These are phyloP conservation scores for Dioszegia aurantiaca DNA, from an alignment of 768 basidiomycete genomes.

Conservation along the genomic window DNA sequence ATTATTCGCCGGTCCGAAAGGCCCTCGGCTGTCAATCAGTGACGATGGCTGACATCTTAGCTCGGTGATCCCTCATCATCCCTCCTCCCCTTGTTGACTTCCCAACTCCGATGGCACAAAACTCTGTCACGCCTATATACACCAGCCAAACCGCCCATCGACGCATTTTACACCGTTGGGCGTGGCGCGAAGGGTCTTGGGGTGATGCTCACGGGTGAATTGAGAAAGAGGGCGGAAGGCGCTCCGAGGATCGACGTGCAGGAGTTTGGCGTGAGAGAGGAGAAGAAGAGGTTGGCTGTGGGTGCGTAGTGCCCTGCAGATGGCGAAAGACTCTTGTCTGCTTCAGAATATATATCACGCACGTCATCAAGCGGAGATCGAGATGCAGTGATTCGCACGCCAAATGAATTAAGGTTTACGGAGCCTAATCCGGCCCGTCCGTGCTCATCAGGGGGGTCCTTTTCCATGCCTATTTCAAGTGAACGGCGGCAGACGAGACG, in stretches of 20 bases:
- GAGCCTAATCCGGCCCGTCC: no score
- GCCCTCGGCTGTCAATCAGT: no score
- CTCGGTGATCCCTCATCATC: constrained; percentile 26
- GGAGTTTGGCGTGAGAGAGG: constrained; percentile 35
- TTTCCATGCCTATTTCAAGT: no score
- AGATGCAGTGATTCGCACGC: no score
- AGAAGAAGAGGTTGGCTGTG: constrained; percentile 4
- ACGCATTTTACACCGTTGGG: constrained; percentile 40
- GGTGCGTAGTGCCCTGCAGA: background rate
- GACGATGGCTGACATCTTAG: background rate
- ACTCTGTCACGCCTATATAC: constrained; percentile 35
- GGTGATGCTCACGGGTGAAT: constrained; percentile 43
- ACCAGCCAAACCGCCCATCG: constrained; percentile 21
- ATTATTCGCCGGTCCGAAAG: no score
- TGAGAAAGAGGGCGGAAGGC: constrained; percentile 28
- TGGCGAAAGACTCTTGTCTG: no score
- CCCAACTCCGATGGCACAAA: constrained; percentile 47
- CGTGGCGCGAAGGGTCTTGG: constrained; percentile 48
- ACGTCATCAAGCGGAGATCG: no score
- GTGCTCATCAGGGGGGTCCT: no score
- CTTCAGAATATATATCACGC: no score
- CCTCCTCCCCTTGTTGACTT: constrained; percentile 37
- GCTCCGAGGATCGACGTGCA: constrained; percentile 24
- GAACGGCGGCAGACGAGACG: no score
- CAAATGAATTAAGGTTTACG: no score